Conservation (phyloP, 352 stramenopile genomes). For the Pythium angustatum region DNA sequence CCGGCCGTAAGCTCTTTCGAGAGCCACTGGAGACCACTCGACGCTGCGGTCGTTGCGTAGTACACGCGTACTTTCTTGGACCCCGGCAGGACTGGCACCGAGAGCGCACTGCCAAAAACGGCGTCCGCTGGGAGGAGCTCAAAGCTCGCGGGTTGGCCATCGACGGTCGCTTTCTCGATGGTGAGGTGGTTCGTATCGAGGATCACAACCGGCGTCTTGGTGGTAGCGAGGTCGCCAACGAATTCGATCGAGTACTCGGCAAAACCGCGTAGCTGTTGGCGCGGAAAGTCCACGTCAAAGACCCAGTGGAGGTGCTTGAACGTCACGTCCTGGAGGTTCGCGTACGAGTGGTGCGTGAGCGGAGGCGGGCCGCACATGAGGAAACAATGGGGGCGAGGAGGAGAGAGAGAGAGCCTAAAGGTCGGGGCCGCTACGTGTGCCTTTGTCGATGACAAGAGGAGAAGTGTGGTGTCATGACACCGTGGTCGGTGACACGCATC, state of each 20-base stretch:
- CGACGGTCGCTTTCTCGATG: slow-evolving; percentile 62
- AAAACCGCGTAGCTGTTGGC: slow-evolving; percentile 62
- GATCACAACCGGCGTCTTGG: slow-evolving; percentile 42
- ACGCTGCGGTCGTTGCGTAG: slow-evolving; percentile 43
- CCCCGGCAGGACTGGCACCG: slow-evolving; percentile 31
- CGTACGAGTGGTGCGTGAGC: slow-evolving; percentile 68
- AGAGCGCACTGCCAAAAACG: slow-evolving; percentile 64
- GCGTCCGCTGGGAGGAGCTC: slow-evolving; percentile 37
- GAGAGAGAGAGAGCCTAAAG: too few species aligned
- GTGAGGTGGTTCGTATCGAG: slow-evolving; percentile 88
- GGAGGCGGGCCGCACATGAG: slow-evolving; percentile 24
- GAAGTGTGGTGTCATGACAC: too few species aligned
- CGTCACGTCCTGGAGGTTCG: slow-evolving; percentile 81
- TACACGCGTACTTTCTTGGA: slow-evolving; percentile 66
- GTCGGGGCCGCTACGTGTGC: too few species aligned
- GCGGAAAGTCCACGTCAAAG: slow-evolving; percentile 84
- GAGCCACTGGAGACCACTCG: slow-evolving; percentile 40
- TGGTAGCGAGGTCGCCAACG: slow-evolving; percentile 38
- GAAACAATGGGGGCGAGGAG: too few species aligned
- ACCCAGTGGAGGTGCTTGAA: slow-evolving; percentile 90
- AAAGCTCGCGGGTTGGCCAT: slow-evolving; percentile 40
- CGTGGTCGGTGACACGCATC: too few species aligned
- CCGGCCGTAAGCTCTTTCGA: slow-evolving; percentile 92
- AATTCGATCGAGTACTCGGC: slow-evolving; percentile 85
- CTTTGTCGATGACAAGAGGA: too few species aligned